Percentiles rank a stretch among this genome's conserved stretches.
phyloP scores from a whole-genome alignment of 306 rosid genomes.

The Alnus rubra region DNA sequence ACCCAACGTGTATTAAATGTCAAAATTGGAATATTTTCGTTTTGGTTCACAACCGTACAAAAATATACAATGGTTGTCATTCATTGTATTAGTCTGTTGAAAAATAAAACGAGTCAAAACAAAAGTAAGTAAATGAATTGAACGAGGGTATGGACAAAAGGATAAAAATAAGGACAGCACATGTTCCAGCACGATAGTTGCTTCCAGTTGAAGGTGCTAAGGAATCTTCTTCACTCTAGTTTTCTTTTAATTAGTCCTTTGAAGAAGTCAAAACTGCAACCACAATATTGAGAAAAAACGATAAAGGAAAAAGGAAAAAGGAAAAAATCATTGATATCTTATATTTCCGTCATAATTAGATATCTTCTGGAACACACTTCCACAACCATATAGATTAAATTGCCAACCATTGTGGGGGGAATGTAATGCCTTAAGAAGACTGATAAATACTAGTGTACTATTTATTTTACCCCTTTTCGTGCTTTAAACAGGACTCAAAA shows the following conservation, averaged over 20 bases:
- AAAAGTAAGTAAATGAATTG: background rate
- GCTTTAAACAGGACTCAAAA: background rate
- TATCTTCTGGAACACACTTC: background rate
- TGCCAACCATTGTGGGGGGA: background rate
- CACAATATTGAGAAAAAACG: constrained; percentile 19
- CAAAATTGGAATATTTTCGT: background rate
- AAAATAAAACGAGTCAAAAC: background rate
- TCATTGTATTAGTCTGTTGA: constrained; percentile 6
- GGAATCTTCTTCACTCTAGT: constrained; percentile 51
- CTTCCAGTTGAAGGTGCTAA: constrained; percentile 30
- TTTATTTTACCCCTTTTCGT: background rate
- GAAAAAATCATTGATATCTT: constrained; percentile 14
- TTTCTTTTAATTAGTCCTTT: constrained; percentile 73
- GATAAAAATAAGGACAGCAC: constrained; percentile 16
- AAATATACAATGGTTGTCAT: constrained; percentile 26
- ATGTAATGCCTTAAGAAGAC: background rate
- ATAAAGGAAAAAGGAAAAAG: too few species aligned
- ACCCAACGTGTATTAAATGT: constrained; percentile 15
- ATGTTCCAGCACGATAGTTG: constrained; percentile 24
- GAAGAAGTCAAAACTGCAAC: constrained; percentile 77
- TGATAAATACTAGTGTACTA: background rate
- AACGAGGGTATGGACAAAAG: background rate
- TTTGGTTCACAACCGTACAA: constrained; percentile 10
- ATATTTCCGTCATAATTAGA: background rate
- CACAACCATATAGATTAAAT: background rate